A percentile compares a stretch with the other conserved stretches of the same genome.
phyloP scores from a whole-genome alignment of 129 eudicot species.

The Arctium lappa region DNA sequence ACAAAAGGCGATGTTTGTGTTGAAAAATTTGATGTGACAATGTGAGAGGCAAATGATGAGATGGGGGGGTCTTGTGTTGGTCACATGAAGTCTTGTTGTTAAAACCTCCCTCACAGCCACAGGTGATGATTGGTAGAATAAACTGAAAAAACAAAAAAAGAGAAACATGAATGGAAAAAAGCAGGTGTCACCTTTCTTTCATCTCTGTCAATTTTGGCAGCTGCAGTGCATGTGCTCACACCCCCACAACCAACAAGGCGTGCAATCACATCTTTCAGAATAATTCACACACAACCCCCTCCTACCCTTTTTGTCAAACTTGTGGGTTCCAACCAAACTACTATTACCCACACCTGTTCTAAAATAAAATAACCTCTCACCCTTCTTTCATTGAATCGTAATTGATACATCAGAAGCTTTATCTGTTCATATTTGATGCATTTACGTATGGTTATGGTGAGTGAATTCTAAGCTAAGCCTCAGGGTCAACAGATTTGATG shows the following conservation, averaged over 20 bases:
- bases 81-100: neutral
- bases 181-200: slow-evolving; percentile 29
- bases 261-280: slow-evolving; percentile 34
- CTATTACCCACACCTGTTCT: slow-evolving; percentile 9
- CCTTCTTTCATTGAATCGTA: neutral
- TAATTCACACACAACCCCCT: neutral
- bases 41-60: neutral
- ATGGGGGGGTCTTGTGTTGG: neutral
- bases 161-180: slow-evolving; percentile 2
- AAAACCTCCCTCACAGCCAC: neutral
- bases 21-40: neutral
- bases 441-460: slow-evolving; percentile 14
- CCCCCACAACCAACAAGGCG: slow-evolving; percentile 36
- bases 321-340: slow-evolving; percentile 20
- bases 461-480: slow-evolving; percentile 60
- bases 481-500: slow-evolving; percentile 19
- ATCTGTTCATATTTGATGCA: slow-evolving; percentile 2
- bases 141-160: neutral
- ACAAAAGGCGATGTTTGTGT: neutral
- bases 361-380: slow-evolving; percentile 14
- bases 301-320: slow-evolving; percentile 9
- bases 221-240: slow-evolving; percentile 31
- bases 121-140: neutral
- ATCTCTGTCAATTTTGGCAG: slow-evolving; percentile 22
- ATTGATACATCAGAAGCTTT: slow-evolving; percentile 7